Base-by-base conservation (phyloP, 768 basidiomycete species). In the Pisolithus microcarpus region DNA sequence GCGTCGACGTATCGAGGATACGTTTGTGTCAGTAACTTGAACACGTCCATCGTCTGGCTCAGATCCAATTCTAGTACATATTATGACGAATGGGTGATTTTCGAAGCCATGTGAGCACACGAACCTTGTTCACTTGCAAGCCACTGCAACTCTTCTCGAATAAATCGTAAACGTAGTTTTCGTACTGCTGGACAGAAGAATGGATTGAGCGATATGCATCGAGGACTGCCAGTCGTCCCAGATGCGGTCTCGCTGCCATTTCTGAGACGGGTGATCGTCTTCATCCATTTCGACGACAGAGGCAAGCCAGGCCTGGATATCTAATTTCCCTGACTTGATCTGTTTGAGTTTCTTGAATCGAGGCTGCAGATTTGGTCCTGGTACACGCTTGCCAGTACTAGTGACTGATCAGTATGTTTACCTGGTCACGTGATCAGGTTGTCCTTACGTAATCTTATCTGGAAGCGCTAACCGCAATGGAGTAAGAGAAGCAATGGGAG, bases 1-100 rank as follows among this genome's bases (percentile, higher is more conserved):
- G 75, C 65, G 63, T 94, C 91, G 40, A 80, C 70, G 72, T 92
- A 92, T 58, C 85, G 80, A 15, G 87, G 81, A 65, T 90, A 87
- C 0, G 87, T 91, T 47, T 80, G 69, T 1, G 84, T 85, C 45
- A 93, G 68, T 5, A 92, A 70, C 52, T 75, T 74, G 65, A 93
- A 85, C 23, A 92, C 59, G 61, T 90, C 89, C 67, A 84, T 57
- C 18, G 71, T 72, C 61, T 87, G 84, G 0, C 78, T 71, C 46
- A 83, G 66, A 34, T 67, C 70, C 48, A 88, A 68, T 59, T 83
- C 87, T 90, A 55, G 23, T 5, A 24, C 5, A 24, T 5, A 24
- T 24, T 24, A 24, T 24, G 24, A 16, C 4, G 34, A 18, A 26
- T 48, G 23, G 16, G 52, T 56, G n/a, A 54, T 55, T 46, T 24